These are phyloP conservation scores for barrel medic (Medicago truncatula) DNA, from an alignment of 306 rosid species.

Conservation along the genomic window MtrunA17r5.0-ANR NC_053045.1:49233501-49234000, in stretches of 20 bases:
- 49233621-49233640: conserved; percentile 79
- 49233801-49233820: conserved; percentile 75
- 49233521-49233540: conserved; percentile 76
- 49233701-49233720: conserved; percentile 71
- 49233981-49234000: neutral
- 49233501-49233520: conserved; percentile 86
- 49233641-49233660: conserved; percentile 81
- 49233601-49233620: conserved; percentile 62
- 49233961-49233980: conserved; percentile 10
- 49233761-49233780: conserved; percentile 86
- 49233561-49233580: conserved; percentile 73
- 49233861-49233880: conserved; percentile 72
- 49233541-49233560: conserved; percentile 79
- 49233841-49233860: conserved; percentile 74
- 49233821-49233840: conserved; percentile 71
- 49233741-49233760: conserved; percentile 91
- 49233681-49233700: conserved; percentile 93
- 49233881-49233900: conserved; percentile 64
- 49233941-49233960: conserved; percentile 60
- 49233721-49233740: conserved; percentile 88
- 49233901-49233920: conserved; percentile 56
- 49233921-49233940: conserved; percentile 36
- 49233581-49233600: conserved; percentile 63
- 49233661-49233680: conserved; percentile 87
- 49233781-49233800: conserved; percentile 88